Evolutionary conservation across 2,329 filamentous ascomycete species (phyloP).

Genomic region (Xylariaceae sp.): DNA sequence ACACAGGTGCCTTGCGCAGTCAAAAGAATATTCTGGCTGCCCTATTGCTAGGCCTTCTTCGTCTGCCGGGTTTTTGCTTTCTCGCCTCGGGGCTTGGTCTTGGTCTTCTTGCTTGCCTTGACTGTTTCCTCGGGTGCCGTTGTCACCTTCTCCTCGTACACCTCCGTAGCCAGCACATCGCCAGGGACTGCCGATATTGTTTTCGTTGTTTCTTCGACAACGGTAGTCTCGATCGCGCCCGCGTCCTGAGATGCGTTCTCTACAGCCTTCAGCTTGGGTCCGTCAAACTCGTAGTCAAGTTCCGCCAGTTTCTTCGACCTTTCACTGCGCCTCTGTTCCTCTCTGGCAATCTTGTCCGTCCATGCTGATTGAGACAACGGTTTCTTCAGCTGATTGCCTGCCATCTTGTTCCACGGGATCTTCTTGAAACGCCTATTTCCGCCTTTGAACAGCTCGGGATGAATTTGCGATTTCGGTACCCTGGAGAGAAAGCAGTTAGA

Average conservation of each 20-base stretch:
- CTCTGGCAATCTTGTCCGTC: constrained; percentile 65
- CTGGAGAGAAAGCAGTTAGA: no score
- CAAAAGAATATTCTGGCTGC: constrained; percentile 10
- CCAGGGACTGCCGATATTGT: constrained; percentile 30
- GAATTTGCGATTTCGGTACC: constrained; percentile 70
- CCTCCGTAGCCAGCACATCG: no score
- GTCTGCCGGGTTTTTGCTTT: neutral
- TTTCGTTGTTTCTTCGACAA: constrained; percentile 28
- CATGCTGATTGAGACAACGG: constrained; percentile 69
- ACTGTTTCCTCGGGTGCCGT: constrained; percentile 21
- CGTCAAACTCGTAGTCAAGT: constrained; percentile 76
- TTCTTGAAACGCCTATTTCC: constrained; percentile 85
- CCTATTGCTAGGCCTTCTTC: constrained; percentile 30
- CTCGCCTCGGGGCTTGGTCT: constrained; percentile 19
- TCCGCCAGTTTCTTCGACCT: constrained; percentile 70
- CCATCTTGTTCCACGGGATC: constrained; percentile 81
- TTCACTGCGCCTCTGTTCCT: constrained; percentile 60
- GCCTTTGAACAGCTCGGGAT: constrained; percentile 79
- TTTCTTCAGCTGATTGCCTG: constrained; percentile 64
- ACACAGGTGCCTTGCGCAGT: no score
- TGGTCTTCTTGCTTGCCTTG: constrained; percentile 21
- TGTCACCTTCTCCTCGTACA: constrained; percentile 20
- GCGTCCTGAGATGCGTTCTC: constrained; percentile 30
- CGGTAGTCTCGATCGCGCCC: constrained; percentile 28
- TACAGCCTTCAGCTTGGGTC: constrained; percentile 59